Percentiles rank a stretch among this genome's conserved stretches.
Conservation (phyloP, 805 yeast genomes). For the Candida taoyuanica region DNA sequence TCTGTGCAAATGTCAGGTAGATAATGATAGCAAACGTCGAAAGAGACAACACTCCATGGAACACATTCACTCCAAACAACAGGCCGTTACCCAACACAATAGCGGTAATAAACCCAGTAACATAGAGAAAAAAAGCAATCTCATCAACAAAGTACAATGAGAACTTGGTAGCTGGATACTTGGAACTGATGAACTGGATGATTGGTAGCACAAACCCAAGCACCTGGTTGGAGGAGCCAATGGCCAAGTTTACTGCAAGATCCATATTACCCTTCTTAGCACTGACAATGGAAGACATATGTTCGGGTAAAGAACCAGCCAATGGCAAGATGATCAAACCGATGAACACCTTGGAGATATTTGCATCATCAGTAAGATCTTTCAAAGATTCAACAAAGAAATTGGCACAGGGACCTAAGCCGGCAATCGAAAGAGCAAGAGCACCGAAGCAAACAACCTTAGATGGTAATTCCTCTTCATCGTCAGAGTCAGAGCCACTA, state of each 20-base stretch:
- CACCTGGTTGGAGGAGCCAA: conserved; percentile 23
- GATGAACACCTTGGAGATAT: conserved; percentile 23
- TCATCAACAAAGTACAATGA: conserved; percentile 18
- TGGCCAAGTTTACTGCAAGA: conserved; percentile 17
- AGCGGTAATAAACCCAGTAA: conserved; percentile 11
- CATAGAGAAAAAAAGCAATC: conserved; percentile 14
- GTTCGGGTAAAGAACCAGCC: conserved; percentile 25
- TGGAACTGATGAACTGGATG: conserved; percentile 22
- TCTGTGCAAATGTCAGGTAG: conserved; percentile 16
- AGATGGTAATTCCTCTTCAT: conserved; percentile 13
- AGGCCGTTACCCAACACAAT: conserved; percentile 12
- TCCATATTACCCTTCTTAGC: conserved; percentile 24
- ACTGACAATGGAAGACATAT: conserved; percentile 19
- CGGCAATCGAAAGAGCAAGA: conserved; percentile 19
- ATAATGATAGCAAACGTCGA: conserved; percentile 16
- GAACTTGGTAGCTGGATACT: conserved; percentile 19
- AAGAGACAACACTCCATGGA: conserved; percentile 15
- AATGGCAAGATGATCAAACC: conserved; percentile 23
- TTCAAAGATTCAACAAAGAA: conserved; percentile 24
- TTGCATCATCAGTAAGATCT: conserved; percentile 18
- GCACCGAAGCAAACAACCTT: conserved; percentile 21
- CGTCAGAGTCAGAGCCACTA: neutral
- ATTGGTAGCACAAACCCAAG: conserved; percentile 23
- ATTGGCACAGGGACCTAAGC: conserved; percentile 22
- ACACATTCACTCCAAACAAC: conserved; percentile 14